A percentile compares a stretch with the other conserved stretches of the same genome.
Evolutionary conservation across 2,329 filamentous ascomycete species (phyloP).

Genomic region (Thelonectria rubi): DNA sequence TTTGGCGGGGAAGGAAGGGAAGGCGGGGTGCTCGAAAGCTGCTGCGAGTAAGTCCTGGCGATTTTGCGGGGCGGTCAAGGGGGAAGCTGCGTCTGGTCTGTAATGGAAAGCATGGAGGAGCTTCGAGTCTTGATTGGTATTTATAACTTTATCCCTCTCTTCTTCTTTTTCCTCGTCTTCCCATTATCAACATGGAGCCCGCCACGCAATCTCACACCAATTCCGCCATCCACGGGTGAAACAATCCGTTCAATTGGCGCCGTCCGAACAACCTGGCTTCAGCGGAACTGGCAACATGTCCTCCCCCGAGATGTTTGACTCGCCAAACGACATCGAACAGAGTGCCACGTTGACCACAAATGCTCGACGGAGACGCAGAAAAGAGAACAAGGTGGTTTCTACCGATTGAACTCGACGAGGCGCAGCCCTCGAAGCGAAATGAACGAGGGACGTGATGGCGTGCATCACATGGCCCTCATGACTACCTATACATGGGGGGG

Average conservation of each 20-base stretch:
- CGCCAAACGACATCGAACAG: neutral
- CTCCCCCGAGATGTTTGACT: neutral
- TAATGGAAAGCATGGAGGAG: neutral
- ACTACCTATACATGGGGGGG: neutral
- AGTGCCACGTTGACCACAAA: slow-evolving; percentile 8
- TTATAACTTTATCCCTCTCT: neutral
- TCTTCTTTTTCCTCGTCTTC: neutral
- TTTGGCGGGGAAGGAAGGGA: slow-evolving; percentile 25
- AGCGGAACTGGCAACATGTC: neutral
- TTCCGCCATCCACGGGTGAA: neutral
- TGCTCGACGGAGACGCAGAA: neutral
- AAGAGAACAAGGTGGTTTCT: neutral
- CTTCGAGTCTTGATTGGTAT: neutral
- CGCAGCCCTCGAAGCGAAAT: slow-evolving; percentile 17
- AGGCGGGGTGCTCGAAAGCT: slow-evolving; percentile 16
- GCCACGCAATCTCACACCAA: slow-evolving; percentile 2
- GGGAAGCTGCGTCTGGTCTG: neutral
- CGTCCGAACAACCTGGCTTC: neutral
- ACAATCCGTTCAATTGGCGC: neutral
- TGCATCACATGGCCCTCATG: neutral
- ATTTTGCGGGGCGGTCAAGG: slow-evolving; percentile 29
- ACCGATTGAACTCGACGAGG: neutral
- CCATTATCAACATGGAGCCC: neutral
- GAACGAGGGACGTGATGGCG: neutral
- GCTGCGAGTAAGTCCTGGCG: neutral